Percentiles rank a stretch among this genome's conserved stretches.
Conservation (phyloP, 2,329 filamentous ascomycete genomes). For the Ascochyta rabiei region DNA sequence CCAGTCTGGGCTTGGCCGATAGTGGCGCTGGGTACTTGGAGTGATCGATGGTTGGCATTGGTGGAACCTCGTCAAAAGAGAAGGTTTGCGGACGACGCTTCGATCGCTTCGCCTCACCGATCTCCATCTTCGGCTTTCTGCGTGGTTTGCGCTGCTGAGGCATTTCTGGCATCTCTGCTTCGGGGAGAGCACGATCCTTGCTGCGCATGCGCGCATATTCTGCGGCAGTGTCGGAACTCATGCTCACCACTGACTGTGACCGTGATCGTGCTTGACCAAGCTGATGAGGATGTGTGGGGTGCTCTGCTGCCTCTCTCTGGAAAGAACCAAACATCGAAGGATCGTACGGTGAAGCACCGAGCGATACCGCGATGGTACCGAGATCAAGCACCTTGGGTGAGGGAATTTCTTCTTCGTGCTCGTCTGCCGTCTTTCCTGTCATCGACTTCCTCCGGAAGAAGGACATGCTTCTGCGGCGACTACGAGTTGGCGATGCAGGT, state of each 20-base stretch:
- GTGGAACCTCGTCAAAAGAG: constrained; percentile 11
- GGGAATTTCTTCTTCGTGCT: constrained; percentile 20
- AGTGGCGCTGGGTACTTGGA: constrained; percentile 15
- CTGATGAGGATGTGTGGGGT: constrained; percentile 46
- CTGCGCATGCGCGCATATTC: constrained; percentile 46
- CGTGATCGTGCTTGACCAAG: constrained; percentile 37
- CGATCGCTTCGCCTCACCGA: constrained; percentile 29
- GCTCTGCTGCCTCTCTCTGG: constrained; percentile 23
- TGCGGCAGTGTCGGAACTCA: constrained; percentile 45
- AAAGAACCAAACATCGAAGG: constrained; percentile 40
- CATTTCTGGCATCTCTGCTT: constrained; percentile 26
- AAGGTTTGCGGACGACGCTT: constrained; percentile 22
- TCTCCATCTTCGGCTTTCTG: constrained; percentile 33
- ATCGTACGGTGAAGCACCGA: constrained; percentile 54
- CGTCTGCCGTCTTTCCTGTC: constrained; percentile 29
- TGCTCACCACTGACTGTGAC: constrained; percentile 40
- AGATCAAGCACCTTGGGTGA: constrained; percentile 46
- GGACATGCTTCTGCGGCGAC: constrained; percentile 36
- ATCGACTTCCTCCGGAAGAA: constrained; percentile 39
- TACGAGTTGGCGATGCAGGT: constrained; percentile 29
- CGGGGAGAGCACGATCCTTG: constrained; percentile 36
- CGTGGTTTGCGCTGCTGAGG: constrained; percentile 36
- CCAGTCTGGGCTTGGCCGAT: constrained; percentile 14
- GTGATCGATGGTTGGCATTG: constrained; percentile 34
- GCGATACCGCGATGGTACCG: constrained; percentile 49